These are phyloP conservation scores for Gelatoporia subvermispora DNA, from an alignment of 768 basidiomycete genomes.

Conservation along the genomic window DNA sequence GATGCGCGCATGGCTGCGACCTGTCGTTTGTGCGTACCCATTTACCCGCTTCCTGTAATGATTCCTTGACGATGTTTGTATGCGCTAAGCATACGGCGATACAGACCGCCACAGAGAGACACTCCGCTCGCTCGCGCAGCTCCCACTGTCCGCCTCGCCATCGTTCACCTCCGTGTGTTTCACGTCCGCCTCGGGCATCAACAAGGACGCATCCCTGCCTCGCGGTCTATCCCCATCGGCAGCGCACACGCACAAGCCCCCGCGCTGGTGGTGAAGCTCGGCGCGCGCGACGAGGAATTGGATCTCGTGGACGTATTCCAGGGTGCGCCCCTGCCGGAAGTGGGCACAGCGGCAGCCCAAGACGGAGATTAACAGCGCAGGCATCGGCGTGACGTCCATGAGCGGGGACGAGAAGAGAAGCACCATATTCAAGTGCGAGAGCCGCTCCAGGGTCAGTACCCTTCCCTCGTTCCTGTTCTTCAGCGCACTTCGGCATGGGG, in stretches of 20 bases:
- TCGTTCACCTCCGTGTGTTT: slow-evolving; percentile 12
- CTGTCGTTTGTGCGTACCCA: slow-evolving; percentile 63
- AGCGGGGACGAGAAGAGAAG: slow-evolving; percentile 63
- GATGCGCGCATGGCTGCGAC: slow-evolving; percentile 76
- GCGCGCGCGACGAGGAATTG: slow-evolving; percentile 10
- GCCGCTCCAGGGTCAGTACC: slow-evolving; percentile 71
- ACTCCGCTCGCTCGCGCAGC: slow-evolving; percentile 34
- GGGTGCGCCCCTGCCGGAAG: slow-evolving; percentile 1
- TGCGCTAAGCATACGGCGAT: slow-evolving; percentile 29
- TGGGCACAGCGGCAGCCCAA: slow-evolving; percentile 7
- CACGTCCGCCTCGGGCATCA: slow-evolving; percentile 15
- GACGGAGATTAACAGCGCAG: slow-evolving; percentile 19
- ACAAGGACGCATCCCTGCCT: slow-evolving; percentile 10
- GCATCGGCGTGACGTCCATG: slow-evolving; percentile 21
- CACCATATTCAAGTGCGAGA: slow-evolving; percentile 87
- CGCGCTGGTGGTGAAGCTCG: slow-evolving; percentile 13
- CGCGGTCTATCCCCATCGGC: slow-evolving; percentile 3
- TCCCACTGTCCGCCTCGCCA: slow-evolving; percentile 37
- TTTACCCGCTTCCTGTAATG: background rate
- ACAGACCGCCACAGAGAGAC: slow-evolving; percentile 32
- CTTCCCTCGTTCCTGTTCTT: background rate
- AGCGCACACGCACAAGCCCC: slow-evolving; percentile 9
- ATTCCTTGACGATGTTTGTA: background rate
- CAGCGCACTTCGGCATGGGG: too few relatives aligned
- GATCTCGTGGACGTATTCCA: slow-evolving; percentile 1